Percentiles rank a stretch among this genome's conserved stretches.
Evolutionary conservation across 371 early-diverging fungal species (phyloP).

Genomic region (Phascolomyces articulosus): DNA sequence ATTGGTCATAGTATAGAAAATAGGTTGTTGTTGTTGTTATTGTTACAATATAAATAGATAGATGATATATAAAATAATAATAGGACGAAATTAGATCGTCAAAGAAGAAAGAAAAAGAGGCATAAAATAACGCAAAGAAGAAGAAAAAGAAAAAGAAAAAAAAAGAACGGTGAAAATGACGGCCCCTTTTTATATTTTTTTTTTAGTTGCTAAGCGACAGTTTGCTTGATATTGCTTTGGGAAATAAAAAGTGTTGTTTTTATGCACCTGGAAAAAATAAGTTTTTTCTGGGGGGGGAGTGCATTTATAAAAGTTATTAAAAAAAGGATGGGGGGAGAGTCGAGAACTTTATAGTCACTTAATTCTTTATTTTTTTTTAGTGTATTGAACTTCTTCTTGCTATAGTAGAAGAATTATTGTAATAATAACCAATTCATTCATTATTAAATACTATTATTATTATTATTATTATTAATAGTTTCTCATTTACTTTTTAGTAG

Average conservation of each 20-base stretch:
- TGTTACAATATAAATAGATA: not conserved
- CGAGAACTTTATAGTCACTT: not conserved
- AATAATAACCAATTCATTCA: too few relatives aligned
- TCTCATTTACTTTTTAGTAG: too few relatives aligned
- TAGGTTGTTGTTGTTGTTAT: slow-evolving; percentile 8
- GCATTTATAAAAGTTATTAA: not conserved
- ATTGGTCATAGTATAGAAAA: not conserved
- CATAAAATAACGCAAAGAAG: not conserved
- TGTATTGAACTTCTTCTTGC: too few relatives aligned
- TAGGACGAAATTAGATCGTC: not conserved
- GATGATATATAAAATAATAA: not conserved
- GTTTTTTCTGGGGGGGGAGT: not conserved
- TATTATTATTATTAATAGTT: too few relatives aligned
- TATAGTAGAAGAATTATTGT: too few relatives aligned
- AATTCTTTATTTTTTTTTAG: too few relatives aligned
- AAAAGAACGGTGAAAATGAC: not conserved
- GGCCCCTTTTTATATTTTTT: slow-evolving; percentile 9
- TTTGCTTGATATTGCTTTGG: not conserved
- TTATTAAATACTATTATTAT: too few relatives aligned
- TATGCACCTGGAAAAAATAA: too few relatives aligned
- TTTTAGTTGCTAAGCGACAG: not conserved
- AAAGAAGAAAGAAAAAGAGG: not conserved
- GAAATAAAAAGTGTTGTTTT: not conserved
- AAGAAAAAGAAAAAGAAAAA: slow-evolving; percentile 4
- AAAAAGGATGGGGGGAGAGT: not conserved